A percentile compares a stretch with the other conserved stretches of the same genome.
These are phyloP conservation scores for Cyberlindnera samutprakarnensis DNA, from an alignment of 805 yeast species.

Conservation along the genomic window DNA sequence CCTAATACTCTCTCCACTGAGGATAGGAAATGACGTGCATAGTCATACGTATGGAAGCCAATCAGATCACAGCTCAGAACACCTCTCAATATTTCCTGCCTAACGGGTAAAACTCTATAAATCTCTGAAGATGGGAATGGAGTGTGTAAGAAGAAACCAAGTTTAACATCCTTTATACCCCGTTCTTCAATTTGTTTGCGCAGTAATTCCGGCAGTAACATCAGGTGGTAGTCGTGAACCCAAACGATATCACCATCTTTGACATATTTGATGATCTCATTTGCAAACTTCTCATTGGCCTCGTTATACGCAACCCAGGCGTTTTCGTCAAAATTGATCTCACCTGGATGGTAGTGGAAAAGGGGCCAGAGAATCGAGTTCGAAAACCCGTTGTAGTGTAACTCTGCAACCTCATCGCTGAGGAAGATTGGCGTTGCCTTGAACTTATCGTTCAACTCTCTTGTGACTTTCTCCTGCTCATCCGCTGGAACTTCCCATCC, in stretches of 20 bases:
- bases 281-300: conserved; percentile 80
- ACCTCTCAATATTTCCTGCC: conserved; percentile 87
- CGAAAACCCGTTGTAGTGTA: conserved; percentile 94
- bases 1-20: conserved; percentile 80
- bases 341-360: conserved; percentile 98
- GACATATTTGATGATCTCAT: conserved; percentile 58
- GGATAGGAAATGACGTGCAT: conserved; percentile 90
- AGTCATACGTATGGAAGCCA: conserved; percentile 99
- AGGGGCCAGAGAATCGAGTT: conserved; percentile 96
- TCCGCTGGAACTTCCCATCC: conserved; percentile 77
- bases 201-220: conserved; percentile 88
- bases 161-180: conserved; percentile 47
- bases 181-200: conserved; percentile 48
- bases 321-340: conserved; percentile 93
- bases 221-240: conserved; percentile 97
- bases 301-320: conserved; percentile 98
- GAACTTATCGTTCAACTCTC: conserved; percentile 68
- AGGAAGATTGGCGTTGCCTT: conserved; percentile 87
- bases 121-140: conserved; percentile 98
- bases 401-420: conserved; percentile 83
- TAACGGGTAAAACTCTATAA: conserved; percentile 90
- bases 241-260: conserved; percentile 85
- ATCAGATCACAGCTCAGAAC: conserved; percentile 89
- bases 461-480: conserved; percentile 61
- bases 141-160: conserved; percentile 94